Percentiles rank a stretch among this genome's conserved stretches.
Conservation (phyloP, 2,329 filamentous ascomycete genomes). For the Pseudocercospora pini-densiflorae region DNA sequence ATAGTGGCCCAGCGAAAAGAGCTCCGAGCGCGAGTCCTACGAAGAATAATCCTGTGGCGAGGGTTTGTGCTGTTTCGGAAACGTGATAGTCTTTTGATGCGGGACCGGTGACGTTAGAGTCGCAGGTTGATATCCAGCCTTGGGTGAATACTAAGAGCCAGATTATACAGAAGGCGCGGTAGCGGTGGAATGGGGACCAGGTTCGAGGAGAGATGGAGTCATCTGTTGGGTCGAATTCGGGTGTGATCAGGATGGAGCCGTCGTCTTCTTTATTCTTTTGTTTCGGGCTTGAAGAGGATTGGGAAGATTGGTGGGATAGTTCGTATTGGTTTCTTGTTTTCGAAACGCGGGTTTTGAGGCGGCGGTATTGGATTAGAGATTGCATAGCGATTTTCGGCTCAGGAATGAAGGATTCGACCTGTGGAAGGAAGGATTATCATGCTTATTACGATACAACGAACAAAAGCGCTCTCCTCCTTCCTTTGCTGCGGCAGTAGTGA, state of each 20-base stretch:
- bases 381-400: background rate
- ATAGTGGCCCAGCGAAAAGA: background rate
- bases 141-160: constrained; percentile 15
- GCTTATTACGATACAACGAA: too few species aligned
- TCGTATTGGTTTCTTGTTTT: background rate
- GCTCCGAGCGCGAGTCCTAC: background rate
- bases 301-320: too few species aligned
- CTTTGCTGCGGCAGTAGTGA: too few species aligned
- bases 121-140: constrained; percentile 15
- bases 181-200: constrained; percentile 8
- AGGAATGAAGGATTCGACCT: too few species aligned
- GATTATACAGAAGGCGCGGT: background rate
- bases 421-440: too few species aligned
- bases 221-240: constrained; percentile 4
- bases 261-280: background rate
- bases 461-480: too few species aligned
- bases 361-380: constrained; percentile 7
- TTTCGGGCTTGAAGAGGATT: background rate
- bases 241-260: background rate
- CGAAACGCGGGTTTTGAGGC: constrained; percentile 2
- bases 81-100: constrained; percentile 6
- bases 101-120: constrained; percentile 3
- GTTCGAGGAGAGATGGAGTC: constrained; percentile 7
- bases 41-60: constrained; percentile 10
- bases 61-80: constrained; percentile 6